phyloP scores from a whole-genome alignment of 2,329 filamentous ascomycete genomes.

The Chaetomiaceae sp. region DNA sequence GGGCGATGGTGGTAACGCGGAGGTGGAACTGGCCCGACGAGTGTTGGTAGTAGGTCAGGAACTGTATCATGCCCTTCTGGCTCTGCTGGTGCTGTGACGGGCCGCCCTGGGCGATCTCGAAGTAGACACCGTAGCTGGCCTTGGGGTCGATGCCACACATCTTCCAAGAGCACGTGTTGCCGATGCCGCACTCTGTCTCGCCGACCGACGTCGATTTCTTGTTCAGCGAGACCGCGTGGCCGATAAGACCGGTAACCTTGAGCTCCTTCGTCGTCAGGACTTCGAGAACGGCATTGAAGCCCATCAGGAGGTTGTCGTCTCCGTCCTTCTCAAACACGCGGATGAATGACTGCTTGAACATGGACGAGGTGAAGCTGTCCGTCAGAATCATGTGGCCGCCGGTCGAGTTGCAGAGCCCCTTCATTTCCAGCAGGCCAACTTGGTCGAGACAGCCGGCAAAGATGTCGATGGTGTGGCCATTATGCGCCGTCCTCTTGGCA shows the following conservation, averaged over 20 bases:
- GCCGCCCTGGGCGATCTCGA: conserved; percentile 93
- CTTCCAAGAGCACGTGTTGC: conserved; percentile 98
- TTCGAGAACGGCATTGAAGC: conserved; percentile 93
- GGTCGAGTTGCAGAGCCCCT: conserved; percentile 89
- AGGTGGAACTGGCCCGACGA: conserved; percentile 94
- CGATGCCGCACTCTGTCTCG: conserved; percentile 96
- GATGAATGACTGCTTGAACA: conserved; percentile 98
- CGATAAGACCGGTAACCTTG: conserved; percentile 95
- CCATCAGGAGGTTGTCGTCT: conserved; percentile 93
- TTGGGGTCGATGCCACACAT: conserved; percentile 97
- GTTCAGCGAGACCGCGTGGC: conserved; percentile 92
- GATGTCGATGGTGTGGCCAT: conserved; percentile 95
- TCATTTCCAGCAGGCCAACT: conserved; percentile 96
- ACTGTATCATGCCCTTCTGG: conserved; percentile 94
- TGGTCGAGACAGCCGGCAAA: conserved; percentile 97
- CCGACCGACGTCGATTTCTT: conserved; percentile 97
- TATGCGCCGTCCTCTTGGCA: conserved; percentile 90
- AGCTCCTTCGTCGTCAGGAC: conserved; percentile 96
- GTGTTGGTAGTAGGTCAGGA: conserved; percentile 97
- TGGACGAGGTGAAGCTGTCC: conserved; percentile 96
- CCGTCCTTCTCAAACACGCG: conserved; percentile 96
- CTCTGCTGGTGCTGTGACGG: conserved; percentile 78
- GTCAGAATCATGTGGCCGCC: conserved; percentile 98
- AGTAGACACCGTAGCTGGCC: conserved; percentile 92
- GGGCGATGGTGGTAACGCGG: conserved; percentile 86